Percentiles rank a stretch among this genome's conserved stretches.
These are phyloP conservation scores for Cercophora newfieldiana DNA, from an alignment of 495 filamentous ascomycete species.

Conservation along the genomic window DNA sequence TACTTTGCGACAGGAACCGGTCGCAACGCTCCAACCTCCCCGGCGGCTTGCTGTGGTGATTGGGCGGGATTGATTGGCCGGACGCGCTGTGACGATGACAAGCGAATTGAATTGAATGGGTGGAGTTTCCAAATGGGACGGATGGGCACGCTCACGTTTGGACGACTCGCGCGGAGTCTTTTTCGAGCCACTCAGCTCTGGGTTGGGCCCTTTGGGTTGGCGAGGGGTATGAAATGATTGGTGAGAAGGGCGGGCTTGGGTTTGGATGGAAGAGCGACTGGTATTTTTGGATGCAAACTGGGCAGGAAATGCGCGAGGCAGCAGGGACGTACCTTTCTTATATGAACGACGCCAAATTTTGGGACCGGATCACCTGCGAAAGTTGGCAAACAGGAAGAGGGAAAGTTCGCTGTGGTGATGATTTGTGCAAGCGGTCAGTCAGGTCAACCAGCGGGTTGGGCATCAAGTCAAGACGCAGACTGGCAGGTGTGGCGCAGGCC, in stretches of 20 bases:
- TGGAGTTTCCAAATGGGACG: conserved; percentile 34
- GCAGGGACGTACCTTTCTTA: conserved; percentile 19
- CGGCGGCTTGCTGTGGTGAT: conserved; percentile 27
- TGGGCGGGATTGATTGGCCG: conserved; percentile 41
- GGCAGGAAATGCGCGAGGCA: conserved; percentile 16
- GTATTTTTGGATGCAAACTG: conserved; percentile 11
- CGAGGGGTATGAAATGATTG: conserved; percentile 42
- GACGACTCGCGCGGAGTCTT: conserved; percentile 31
- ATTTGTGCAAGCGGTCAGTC: conserved; percentile 41
- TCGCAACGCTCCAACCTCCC: conserved; percentile 23
- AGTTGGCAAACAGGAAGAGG: conserved; percentile 1
- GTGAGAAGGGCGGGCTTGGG: conserved; percentile 30
- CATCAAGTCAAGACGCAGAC: conserved; percentile 29
- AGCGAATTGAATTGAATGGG: conserved; percentile 29
- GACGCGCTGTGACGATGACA: conserved; percentile 19
- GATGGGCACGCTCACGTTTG: conserved; percentile 15
- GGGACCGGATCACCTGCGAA: not conserved
- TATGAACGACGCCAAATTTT: not conserved
- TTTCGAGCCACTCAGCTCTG: conserved; percentile 41
- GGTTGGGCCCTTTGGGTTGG: conserved; percentile 27
- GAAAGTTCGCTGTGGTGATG: conserved; percentile 18
- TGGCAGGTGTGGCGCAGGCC: conserved; percentile 26
- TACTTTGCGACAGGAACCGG: conserved; percentile 27
- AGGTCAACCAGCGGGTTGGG: conserved; percentile 34
- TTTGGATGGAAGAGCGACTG: conserved; percentile 22